Evolutionary conservation across 139 green algal genomes (phyloP).

Genomic region (Edaphochlamys debaryana): DNA sequence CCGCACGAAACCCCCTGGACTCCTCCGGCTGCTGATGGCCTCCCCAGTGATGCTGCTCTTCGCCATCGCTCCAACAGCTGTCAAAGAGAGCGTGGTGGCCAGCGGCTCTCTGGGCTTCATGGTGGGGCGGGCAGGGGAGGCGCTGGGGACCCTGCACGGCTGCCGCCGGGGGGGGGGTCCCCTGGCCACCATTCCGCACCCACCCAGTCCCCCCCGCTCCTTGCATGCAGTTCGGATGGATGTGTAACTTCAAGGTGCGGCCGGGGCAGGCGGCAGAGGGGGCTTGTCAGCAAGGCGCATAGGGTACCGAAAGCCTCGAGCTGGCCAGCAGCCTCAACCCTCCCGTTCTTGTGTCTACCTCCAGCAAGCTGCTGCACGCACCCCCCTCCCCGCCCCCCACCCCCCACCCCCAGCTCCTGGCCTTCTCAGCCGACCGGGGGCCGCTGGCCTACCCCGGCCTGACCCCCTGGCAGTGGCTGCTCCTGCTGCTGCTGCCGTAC

Average conservation of each 20-base stretch:
- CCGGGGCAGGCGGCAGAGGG: background rate
- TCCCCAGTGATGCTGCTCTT: background rate
- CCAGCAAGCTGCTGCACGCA: background rate
- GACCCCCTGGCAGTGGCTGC: constrained; percentile 5
- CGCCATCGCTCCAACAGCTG: no score
- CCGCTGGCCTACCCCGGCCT: constrained; percentile 23
- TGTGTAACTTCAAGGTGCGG: constrained; percentile 45
- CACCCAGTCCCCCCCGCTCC: no score
- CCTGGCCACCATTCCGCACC: no score
- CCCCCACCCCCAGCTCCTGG: constrained; percentile 17
- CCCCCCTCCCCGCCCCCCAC: no score
- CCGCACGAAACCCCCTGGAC: background rate
- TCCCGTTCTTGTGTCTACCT: no score
- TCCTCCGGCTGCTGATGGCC: background rate
- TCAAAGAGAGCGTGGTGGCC: constrained; percentile 10
- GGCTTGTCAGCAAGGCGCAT: no score
- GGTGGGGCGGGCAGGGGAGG: no score
- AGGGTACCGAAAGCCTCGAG: no score
- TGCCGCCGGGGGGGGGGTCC: no score
- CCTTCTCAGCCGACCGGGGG: constrained; percentile 5
- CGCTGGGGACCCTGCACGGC: no score
- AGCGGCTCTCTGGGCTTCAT: constrained; percentile 4
- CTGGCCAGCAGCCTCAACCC: no score
- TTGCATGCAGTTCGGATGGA: no score
- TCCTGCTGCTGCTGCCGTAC: constrained; percentile 33